Evolutionary conservation across 768 basidiomycete genomes (phyloP).

Genomic region (Mycena capillaripes): DNA sequence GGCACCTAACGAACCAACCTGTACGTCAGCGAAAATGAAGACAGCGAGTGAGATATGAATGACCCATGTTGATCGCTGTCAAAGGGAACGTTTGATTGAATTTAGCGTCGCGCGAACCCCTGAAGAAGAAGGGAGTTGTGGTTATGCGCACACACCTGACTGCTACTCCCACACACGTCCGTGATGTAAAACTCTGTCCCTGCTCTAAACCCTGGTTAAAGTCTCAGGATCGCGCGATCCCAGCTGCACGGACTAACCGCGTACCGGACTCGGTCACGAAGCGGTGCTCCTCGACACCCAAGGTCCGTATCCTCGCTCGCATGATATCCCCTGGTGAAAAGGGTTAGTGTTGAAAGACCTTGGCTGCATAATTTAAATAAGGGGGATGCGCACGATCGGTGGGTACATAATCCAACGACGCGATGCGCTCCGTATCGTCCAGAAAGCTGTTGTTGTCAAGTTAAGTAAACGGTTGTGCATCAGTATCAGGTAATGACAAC

Average conservation of each 20-base stretch:
- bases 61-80: conserved; percentile 36
- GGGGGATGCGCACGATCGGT: conserved; percentile 55
- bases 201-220: conserved; percentile 37
- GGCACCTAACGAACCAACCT: conserved; percentile 57
- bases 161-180: conserved; percentile 67
- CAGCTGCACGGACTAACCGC: conserved; percentile 11
- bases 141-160: no score
- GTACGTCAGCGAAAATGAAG: conserved; percentile 19
- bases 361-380: no score
- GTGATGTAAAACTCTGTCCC: conserved; percentile 69
- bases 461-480: neutral
- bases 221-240: neutral
- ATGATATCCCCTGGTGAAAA: conserved; percentile 59
- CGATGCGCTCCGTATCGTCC: conserved; percentile 65
- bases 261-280: conserved; percentile 61
- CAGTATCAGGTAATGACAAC: neutral
- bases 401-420: conserved; percentile 60
- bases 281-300: conserved; percentile 70
- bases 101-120: conserved; percentile 5
- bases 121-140: no score
- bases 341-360: neutral
- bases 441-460: conserved; percentile 63
- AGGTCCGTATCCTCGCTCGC: conserved; percentile 68
- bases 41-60: neutral
- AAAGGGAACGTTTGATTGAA: neutral